phyloP scores from a whole-genome alignment of 2,329 filamentous ascomycete genomes.

The Phialocephala subalpina region DNA sequence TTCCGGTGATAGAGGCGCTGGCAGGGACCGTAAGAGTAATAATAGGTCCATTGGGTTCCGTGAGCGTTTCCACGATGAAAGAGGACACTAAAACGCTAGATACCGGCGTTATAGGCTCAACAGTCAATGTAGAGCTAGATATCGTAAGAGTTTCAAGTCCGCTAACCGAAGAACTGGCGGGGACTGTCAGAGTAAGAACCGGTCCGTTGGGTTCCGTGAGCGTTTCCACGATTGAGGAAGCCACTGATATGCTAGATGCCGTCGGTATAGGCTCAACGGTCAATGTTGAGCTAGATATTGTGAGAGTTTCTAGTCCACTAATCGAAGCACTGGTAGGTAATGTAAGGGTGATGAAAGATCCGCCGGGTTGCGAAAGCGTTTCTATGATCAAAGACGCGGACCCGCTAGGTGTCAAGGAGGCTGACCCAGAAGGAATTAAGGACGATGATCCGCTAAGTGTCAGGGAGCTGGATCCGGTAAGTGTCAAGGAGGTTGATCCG shows the following conservation, averaged over 20 bases:
- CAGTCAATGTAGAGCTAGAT: no score
- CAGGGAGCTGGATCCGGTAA: conserved; percentile 1
- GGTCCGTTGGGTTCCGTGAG: not conserved
- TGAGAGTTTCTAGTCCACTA: conserved; percentile 2
- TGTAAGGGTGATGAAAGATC: conserved; percentile 5
- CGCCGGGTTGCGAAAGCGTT: conserved; percentile 5
- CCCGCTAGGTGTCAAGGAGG: conserved; percentile 5
- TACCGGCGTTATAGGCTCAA: no score
- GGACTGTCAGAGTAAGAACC: no score
- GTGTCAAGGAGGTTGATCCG: conserved; percentile 14
- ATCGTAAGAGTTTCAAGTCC: not conserved
- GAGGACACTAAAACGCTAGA: not conserved
- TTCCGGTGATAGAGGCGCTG: conserved; percentile 12
- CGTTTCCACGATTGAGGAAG: not conserved
- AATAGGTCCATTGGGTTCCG: conserved; percentile 6
- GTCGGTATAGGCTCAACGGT: conserved; percentile 8
- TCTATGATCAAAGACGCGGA: conserved; percentile 4
- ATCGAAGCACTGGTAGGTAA: conserved; percentile 1
- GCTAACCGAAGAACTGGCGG: not conserved
- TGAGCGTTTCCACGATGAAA: conserved; percentile 6
- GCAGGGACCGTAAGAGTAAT: conserved; percentile 12
- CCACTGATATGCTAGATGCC: not conserved
- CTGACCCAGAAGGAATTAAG: conserved; percentile 1
- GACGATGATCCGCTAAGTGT: conserved; percentile 6
- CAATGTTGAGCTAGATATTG: conserved; percentile 5